Evolutionary conservation across 1,139 yeast genomes (phyloP).

Genomic region (Yamadazyma membranifaciens): DNA sequence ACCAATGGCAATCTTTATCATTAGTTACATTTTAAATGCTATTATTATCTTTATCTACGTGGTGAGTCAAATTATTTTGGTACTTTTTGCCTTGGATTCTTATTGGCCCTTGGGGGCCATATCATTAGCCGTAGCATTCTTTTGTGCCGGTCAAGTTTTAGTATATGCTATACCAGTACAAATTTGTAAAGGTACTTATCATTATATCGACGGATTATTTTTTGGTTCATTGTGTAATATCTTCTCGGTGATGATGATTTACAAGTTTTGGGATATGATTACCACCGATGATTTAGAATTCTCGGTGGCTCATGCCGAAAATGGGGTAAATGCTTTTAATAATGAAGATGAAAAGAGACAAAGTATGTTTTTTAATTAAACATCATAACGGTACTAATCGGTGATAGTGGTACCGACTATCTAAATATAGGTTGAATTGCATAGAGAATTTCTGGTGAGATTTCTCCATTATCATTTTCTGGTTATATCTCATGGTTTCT

Average conservation of each 20-base stretch:
- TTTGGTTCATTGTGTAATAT: constrained; percentile 79
- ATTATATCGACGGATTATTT: constrained; percentile 87
- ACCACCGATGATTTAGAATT: constrained; percentile 96
- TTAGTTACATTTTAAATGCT: constrained; percentile 71
- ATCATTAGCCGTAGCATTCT: constrained; percentile 65
- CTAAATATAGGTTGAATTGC: too few species aligned
- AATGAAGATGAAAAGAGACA: constrained; percentile 36
- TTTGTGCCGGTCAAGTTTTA: constrained; percentile 75
- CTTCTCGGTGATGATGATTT: constrained; percentile 88
- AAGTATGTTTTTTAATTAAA: constrained; percentile 26
- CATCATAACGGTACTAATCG: too few species aligned
- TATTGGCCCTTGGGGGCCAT: constrained; percentile 90
- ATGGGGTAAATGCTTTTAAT: constrained; percentile 33
- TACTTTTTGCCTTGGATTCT: constrained; percentile 65
- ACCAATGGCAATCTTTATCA: constrained; percentile 65
- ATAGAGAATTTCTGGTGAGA: too few species aligned
- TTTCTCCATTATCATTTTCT: too few species aligned
- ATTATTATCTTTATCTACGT: constrained; percentile 61
- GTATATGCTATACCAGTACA: constrained; percentile 63
- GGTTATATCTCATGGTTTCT: too few species aligned
- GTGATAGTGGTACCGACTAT: too few species aligned
- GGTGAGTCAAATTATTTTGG: constrained; percentile 68
- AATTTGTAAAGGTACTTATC: constrained; percentile 72
- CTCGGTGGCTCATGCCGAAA: constrained; percentile 58
- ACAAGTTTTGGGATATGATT: constrained; percentile 94